Conservation (phyloP, 2,329 filamentous ascomycete species). For the Aspergillus sp. region DNA sequence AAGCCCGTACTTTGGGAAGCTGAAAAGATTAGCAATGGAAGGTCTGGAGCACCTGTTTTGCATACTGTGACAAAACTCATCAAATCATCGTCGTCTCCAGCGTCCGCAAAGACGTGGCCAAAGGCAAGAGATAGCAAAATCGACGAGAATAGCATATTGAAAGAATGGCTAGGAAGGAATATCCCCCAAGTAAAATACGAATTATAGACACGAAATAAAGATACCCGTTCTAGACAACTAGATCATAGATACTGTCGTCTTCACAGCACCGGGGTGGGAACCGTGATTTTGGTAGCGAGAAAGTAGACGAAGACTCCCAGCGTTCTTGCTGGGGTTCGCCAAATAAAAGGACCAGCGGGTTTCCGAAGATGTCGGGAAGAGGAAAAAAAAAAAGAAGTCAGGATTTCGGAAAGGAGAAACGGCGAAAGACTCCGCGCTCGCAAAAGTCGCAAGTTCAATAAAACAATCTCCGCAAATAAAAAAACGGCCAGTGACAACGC, state of each 20-base stretch:
- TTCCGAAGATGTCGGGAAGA: background rate
- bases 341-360: background rate
- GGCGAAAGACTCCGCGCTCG: slow-evolving; percentile 11
- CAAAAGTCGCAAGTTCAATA: slow-evolving; percentile 1
- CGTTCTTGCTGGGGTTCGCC: background rate
- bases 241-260: slow-evolving; percentile 10
- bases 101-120: slow-evolving; percentile 22
- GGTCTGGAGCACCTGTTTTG: background rate
- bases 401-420: slow-evolving; percentile 8
- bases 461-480: slow-evolving; percentile 14
- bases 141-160: slow-evolving; percentile 28
- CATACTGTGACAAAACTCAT: slow-evolving; percentile 36
- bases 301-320: background rate
- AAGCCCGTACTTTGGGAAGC: slow-evolving; percentile 26
- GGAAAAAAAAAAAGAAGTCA: slow-evolving; percentile 2
- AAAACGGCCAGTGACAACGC: slow-evolving; percentile 19
- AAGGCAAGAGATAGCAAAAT: slow-evolving; percentile 25
- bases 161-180: slow-evolving; percentile 30
- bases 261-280: background rate
- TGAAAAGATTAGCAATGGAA: slow-evolving; percentile 11
- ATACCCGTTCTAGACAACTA: background rate
- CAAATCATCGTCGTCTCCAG: slow-evolving; percentile 31
- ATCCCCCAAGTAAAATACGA: slow-evolving; percentile 9
- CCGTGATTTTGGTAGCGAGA: background rate
- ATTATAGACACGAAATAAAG: slow-evolving; percentile 10